Evolutionary conservation across 306 rosid genomes (phyloP).

Genomic region (Herpetospermum pedunculosum): DNA sequence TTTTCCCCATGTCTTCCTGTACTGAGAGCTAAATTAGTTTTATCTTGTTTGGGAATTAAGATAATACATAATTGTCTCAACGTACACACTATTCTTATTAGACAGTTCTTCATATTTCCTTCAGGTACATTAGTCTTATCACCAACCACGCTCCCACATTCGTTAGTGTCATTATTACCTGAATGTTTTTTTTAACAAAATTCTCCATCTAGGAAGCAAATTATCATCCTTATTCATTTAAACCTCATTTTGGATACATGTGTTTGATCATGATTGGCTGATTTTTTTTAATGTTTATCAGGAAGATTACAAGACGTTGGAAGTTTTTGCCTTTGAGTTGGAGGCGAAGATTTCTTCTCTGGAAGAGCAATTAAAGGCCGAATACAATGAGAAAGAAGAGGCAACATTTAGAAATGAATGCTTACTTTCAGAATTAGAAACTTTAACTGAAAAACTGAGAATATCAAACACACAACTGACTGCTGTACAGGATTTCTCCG

Average conservation of each 20-base stretch:
- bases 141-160: background rate
- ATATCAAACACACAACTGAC: slow-evolving; percentile 36
- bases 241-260: background rate
- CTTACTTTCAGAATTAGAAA: slow-evolving; percentile 49
- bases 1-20: background rate
- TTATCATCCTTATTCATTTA: background rate
- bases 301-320: slow-evolving; percentile 73
- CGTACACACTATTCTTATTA: background rate
- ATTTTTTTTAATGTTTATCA: slow-evolving; percentile 14
- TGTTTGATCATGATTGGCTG: background rate
- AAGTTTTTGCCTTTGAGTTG: slow-evolving; percentile 56
- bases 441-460: slow-evolving; percentile 39
- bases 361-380: slow-evolving; percentile 46
- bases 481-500: slow-evolving; percentile 39
- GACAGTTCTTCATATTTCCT: background rate
- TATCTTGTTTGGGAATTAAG: background rate
- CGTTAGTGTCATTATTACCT: background rate
- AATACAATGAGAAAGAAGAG: slow-evolving; percentile 47
- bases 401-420: slow-evolving; percentile 37
- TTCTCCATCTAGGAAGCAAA: background rate
- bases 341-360: slow-evolving; percentile 52
- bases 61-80: background rate
- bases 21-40: background rate
- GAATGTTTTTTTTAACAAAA: background rate
- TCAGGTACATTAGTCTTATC: background rate